Conservation (phyloP, 2,329 filamentous ascomycete genomes). For the Aspergillus phoenicis region DNA sequence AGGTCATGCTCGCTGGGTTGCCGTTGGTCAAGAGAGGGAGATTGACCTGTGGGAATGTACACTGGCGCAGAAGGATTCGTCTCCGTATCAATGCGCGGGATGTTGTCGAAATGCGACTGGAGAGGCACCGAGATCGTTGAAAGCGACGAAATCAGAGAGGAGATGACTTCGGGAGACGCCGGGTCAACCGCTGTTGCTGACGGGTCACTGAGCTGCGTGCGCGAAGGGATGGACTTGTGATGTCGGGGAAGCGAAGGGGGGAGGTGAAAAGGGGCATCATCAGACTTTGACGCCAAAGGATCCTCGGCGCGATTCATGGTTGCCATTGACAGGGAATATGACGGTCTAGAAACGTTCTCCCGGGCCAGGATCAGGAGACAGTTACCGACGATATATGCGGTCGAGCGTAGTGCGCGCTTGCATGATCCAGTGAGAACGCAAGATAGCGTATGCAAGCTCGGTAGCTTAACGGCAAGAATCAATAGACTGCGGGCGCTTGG, state of each 20-base stretch:
- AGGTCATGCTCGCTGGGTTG: constrained; percentile 50
- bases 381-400: constrained; percentile 29
- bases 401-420: constrained; percentile 25
- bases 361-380: constrained; percentile 18
- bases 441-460: constrained; percentile 18
- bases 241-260: constrained; percentile 42
- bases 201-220: constrained; percentile 33
- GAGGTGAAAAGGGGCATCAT: constrained; percentile 31
- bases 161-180: constrained; percentile 55
- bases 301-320: constrained; percentile 35
- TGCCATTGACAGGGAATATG: constrained; percentile 29
- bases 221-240: constrained; percentile 48
- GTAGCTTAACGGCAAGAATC: constrained; percentile 23
- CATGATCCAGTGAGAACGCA: constrained; percentile 32
- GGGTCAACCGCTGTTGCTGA: constrained; percentile 39
- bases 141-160: constrained; percentile 64
- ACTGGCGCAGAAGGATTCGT: constrained; percentile 40
- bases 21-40: constrained; percentile 32
- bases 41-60: constrained; percentile 27
- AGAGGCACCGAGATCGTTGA: constrained; percentile 65
- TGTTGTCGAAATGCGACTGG: constrained; percentile 68
- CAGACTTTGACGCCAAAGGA: constrained; percentile 24
- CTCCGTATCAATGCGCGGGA: constrained; percentile 48
- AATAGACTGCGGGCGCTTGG: constrained; percentile 22
- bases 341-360: constrained; percentile 13